Percentiles rank a stretch among this genome's conserved stretches.
Conservation (phyloP, 192 early-diverging fungal species). For the Borealophlyctis nickersoniae region DNA sequence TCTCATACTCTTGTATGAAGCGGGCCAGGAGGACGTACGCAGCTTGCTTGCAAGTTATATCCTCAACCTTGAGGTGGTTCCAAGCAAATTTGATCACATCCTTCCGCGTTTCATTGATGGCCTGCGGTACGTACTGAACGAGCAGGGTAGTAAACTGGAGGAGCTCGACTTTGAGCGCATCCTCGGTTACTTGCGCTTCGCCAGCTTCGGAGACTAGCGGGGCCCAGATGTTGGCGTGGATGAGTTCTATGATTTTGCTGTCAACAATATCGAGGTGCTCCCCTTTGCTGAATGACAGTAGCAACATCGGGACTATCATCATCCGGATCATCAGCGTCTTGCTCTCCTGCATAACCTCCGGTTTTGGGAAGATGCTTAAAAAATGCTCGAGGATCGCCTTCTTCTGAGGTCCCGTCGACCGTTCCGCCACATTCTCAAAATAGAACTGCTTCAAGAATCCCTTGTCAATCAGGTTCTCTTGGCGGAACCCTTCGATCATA, state of each 20-base stretch:
- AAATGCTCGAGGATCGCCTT: conserved; percentile 72
- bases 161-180: conserved; percentile 67
- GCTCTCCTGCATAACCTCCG: conserved; percentile 49
- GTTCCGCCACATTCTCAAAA: conserved; percentile 54
- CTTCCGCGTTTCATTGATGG: conserved; percentile 74
- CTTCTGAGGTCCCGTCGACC: conserved; percentile 49
- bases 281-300: conserved; percentile 58
- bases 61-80: conserved; percentile 76
- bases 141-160: conserved; percentile 89
- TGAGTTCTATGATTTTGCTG: conserved; percentile 53
- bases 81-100: conserved; percentile 96
- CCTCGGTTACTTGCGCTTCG: conserved; percentile 23
- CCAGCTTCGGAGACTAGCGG: conserved; percentile 46
- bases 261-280: conserved; percentile 58
- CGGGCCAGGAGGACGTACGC: conserved; percentile 90
- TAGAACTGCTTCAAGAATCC: conserved; percentile 64
- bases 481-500: conserved; percentile 65
- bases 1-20: conserved; percentile 92
- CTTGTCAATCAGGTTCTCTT: conserved; percentile 65
- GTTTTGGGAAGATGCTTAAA: conserved; percentile 68
- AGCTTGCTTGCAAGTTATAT: conserved; percentile 92
- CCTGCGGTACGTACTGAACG: conserved; percentile 73
- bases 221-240: conserved; percentile 61
- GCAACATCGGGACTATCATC: conserved; percentile 83
- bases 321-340: conserved; percentile 75